Conservation (phyloP, 2,329 filamentous ascomycete genomes). For the Xylaria sp. region DNA sequence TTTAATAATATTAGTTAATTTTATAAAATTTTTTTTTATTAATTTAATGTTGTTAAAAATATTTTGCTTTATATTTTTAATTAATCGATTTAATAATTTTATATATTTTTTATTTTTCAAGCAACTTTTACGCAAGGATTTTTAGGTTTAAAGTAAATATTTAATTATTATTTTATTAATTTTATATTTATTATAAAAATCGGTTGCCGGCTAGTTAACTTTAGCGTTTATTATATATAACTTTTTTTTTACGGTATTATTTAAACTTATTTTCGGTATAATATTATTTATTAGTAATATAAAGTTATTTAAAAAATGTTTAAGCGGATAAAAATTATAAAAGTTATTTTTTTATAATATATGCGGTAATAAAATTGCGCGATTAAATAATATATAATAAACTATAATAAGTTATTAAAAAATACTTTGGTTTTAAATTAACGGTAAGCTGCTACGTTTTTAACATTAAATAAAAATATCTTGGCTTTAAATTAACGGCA, state of each 20-base stretch:
- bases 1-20: neutral
- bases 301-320: neutral
- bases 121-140: too few relatives aligned
- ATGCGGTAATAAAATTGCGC: too few relatives aligned
- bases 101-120: neutral
- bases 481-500: neutral
- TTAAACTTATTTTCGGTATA: neutral
- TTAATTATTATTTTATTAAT: neutral
- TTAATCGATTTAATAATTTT: neutral
- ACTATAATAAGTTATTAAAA: too few relatives aligned
- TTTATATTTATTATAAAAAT: neutral
- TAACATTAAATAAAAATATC: too few relatives aligned
- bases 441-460: too few relatives aligned
- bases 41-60: too few relatives aligned
- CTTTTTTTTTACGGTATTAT: neutral
- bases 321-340: too few relatives aligned
- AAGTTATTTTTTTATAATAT: too few relatives aligned
- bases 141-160: neutral
- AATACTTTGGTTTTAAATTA: too few relatives aligned
- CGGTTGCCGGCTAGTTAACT: too few relatives aligned
- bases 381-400: too few relatives aligned
- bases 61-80: neutral
- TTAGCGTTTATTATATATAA: neutral
- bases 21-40: neutral
- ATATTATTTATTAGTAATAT: neutral